Percentiles rank a stretch among this genome's conserved stretches.
Evolutionary conservation across 2,329 filamentous ascomycete genomes (phyloP).

Genomic region (Colletotrichum karsti): DNA sequence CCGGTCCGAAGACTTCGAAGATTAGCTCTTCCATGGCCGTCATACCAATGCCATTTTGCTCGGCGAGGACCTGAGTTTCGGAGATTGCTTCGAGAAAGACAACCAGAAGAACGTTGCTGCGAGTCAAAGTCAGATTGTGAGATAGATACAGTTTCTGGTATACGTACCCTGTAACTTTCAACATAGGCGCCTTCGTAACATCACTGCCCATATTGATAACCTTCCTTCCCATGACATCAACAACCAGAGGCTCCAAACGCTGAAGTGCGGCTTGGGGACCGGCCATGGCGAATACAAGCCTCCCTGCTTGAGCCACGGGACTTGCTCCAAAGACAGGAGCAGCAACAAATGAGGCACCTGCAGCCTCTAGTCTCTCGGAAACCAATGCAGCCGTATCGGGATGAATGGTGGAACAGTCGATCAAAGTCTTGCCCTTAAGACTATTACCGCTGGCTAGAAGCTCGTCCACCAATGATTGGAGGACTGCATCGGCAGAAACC

Average conservation of each 20-base stretch:
- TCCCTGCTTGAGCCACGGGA: slow-evolving; percentile 52
- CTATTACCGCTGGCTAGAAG: slow-evolving; percentile 30
- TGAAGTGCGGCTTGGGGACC: slow-evolving; percentile 46
- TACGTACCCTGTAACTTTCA: slow-evolving; percentile 56
- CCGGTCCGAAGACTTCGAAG: slow-evolving; percentile 46
- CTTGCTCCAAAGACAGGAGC: slow-evolving; percentile 60
- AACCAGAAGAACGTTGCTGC: slow-evolving; percentile 56
- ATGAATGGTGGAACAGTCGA: slow-evolving; percentile 60
- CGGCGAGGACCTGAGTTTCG: slow-evolving; percentile 59
- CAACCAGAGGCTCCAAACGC: slow-evolving; percentile 46
- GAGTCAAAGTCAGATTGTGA: not conserved
- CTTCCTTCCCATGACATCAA: slow-evolving; percentile 50
- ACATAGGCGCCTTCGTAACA: slow-evolving; percentile 50
- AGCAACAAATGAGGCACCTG: slow-evolving; percentile 48
- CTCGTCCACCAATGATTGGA: slow-evolving; percentile 43
- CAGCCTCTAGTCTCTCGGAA: slow-evolving; percentile 35
- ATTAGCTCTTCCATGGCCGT: slow-evolving; percentile 52
- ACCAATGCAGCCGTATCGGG: slow-evolving; percentile 48
- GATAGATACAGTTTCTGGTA: not conserved
- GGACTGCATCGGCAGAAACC: slow-evolving; percentile 45
- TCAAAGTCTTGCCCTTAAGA: slow-evolving; percentile 47
- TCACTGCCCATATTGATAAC: slow-evolving; percentile 53
- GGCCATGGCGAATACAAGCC: slow-evolving; percentile 54
- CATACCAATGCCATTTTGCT: slow-evolving; percentile 50
- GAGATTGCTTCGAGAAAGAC: slow-evolving; percentile 56